Evolutionary conservation across 2,329 filamentous ascomycete species (phyloP).

Genomic region (Colletotrichum sansevieriae): DNA sequence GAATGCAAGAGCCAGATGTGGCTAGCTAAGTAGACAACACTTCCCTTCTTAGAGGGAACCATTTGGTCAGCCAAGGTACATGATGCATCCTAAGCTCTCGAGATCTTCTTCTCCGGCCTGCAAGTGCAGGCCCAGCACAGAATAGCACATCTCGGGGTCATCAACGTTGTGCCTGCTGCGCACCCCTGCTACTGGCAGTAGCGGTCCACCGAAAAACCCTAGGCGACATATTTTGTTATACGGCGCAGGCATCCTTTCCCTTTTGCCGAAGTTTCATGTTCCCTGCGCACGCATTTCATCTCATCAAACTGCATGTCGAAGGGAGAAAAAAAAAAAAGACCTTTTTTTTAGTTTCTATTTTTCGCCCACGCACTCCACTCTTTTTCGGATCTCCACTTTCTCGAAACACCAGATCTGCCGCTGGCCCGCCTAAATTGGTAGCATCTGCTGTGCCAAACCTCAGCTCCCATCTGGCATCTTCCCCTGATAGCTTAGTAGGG

Average conservation of each 20-base stretch:
- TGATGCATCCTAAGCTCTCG: too few relatives aligned
- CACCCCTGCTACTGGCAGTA: neutral
- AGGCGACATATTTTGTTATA: neutral
- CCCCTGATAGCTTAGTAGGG: neutral
- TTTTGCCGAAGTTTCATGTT: constrained; percentile 38
- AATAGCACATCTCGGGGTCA: too few relatives aligned
- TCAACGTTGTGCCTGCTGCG: too few relatives aligned
- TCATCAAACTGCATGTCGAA: constrained; percentile 20
- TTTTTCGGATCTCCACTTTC: constrained; percentile 12
- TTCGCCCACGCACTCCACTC: constrained; percentile 32
- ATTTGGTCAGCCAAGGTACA: too few relatives aligned
- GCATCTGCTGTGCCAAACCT: constrained; percentile 5
- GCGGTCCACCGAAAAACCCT: constrained; percentile 1
- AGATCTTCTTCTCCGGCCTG: too few relatives aligned
- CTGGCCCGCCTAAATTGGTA: constrained; percentile 29
- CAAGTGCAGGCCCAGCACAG: too few relatives aligned
- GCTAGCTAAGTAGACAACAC: neutral
- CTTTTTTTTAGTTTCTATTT: constrained; percentile 30
- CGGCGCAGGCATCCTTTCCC: constrained; percentile 15
- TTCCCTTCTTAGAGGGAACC: too few relatives aligned
- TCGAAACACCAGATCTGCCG: constrained; percentile 40
- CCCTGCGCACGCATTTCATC: constrained; percentile 35
- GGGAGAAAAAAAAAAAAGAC: neutral
- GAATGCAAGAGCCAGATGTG: constrained; percentile 12
- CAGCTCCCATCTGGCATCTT: constrained; percentile 14